Base-by-base conservation (phyloP, 1,284 basidiomycete genomes). In the Ceratorhiza oryzae-sativae region DNA sequence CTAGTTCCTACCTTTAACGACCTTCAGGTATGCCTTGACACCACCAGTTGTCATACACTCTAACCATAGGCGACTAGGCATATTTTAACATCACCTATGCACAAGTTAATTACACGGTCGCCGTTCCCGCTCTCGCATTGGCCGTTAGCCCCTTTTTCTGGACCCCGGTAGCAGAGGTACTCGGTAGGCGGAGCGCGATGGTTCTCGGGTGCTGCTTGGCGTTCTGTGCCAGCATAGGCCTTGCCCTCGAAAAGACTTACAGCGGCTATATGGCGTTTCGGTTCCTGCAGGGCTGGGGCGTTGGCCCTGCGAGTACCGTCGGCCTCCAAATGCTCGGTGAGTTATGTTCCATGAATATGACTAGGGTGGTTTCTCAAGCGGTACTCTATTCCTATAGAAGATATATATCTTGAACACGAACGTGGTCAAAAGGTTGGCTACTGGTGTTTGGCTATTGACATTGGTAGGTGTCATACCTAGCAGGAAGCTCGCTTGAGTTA, bases 261-360 rank as follows among this genome's bases (percentile, higher is more conserved):
- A 25, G 49, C 13, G 75, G 73, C 15, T 75, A 75, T 61, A 75
- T 75, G 75, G 73, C 62, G 4, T 60, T 70, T 45, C 67, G 75
- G 25, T 75, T 75, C 53, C 46, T 75, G 30, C 75, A 75, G 42
- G 75, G 75, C 25, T 75, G 75, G 75, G 75, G 75, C 1, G 75
- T 74, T 23, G 75, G 75, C 36, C 75, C 75, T 42, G 75, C 75
- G 12, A 73, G 71, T 49, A 75, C 75, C n/a, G 75, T 75, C 3
- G 75, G 75, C 9, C 59, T 75, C 2, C 72, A 75, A 49, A 75
- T 75, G 63, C 60, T 75, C 15, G 65, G 65, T 68, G 53, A 45
- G 25, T 2, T 30, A 8, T 25, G 18, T 18, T 5, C 20, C 15
- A 6, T 45, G 25, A 8, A 10, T 41, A 34, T 15, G 23, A 30